phyloP scores from a whole-genome alignment of 345 rosid species.

The thale cress (Arabidopsis thaliana) region TAIR10.1 NC_003070.9:27640001-27640500 shows the following conservation, averaged over 20 bases:
- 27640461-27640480: slow-evolving; percentile 35
- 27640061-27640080: slow-evolving; percentile 81
- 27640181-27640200: slow-evolving; percentile 83
- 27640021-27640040: slow-evolving; percentile 65
- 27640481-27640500: background rate
- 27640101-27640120: slow-evolving; percentile 68
- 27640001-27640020: slow-evolving; percentile 57
- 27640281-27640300: slow-evolving; percentile 40
- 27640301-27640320: slow-evolving; percentile 79
- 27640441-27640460: slow-evolving; percentile 20
- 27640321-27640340: slow-evolving; percentile 82
- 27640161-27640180: slow-evolving; percentile 85
- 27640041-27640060: slow-evolving; percentile 76
- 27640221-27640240: slow-evolving; percentile 37
- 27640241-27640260: background rate
- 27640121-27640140: slow-evolving; percentile 70
- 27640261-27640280: slow-evolving; percentile 16
- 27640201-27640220: slow-evolving; percentile 67
- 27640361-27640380: background rate
- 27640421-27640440: slow-evolving; percentile 11
- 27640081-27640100: slow-evolving; percentile 60
- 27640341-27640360: slow-evolving; percentile 59
- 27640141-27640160: slow-evolving; percentile 60
- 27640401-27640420: slow-evolving; percentile 14
- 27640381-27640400: background rate